Base-by-base conservation (phyloP, 345 rosid species). In the Ceriops tagal region DNA sequence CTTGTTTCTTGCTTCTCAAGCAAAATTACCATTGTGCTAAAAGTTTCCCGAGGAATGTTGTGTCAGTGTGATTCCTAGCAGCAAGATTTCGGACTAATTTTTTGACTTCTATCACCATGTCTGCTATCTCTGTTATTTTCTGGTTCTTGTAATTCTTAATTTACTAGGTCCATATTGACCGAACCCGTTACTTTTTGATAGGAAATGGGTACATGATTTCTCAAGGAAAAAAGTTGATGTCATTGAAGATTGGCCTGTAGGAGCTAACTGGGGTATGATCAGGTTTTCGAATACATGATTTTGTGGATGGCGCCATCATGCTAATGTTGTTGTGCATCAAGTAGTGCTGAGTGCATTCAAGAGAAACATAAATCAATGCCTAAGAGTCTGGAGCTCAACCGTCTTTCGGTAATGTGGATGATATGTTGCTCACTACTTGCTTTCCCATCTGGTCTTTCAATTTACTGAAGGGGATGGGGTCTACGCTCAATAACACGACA, bases 161-260 rank as follows among this genome's bases (percentile, higher is more conserved):
- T 11, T 13, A 43, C 49, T 43, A 13, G 49, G 18, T 43, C 5
- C 49, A 1, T 43, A 15, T 43, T 43, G 49, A 43, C 18, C 3
- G 5, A 11, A 3, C 5, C 13, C 18, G 5, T 13, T 43, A 11
- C 49, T 43, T 11, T 13, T 43, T 43, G 21, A 32, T 68, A 80
- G 86, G 84, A 77, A 64, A 75, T 32, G 78, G 78, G 69, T 66
- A 77, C 59, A 64, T 78, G 61, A 72, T 34, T 65, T 65, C 32
- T 58, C 68, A 58, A 61, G 52, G 65, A 69, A 56, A 53, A 53
- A 58, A 64, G 30, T 59, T 32, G 6, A 66, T 65, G 24, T 21
- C 32, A 26, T 28, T 56, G 59, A 39, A 46, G 49, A 35, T 46
- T 37, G 47, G 72, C 73, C 31, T 65, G 30, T 37, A 37, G 68